These are phyloP conservation scores for Cornus kousa DNA, from an alignment of 148 eudicot genomes.

Conservation along the genomic window DNA sequence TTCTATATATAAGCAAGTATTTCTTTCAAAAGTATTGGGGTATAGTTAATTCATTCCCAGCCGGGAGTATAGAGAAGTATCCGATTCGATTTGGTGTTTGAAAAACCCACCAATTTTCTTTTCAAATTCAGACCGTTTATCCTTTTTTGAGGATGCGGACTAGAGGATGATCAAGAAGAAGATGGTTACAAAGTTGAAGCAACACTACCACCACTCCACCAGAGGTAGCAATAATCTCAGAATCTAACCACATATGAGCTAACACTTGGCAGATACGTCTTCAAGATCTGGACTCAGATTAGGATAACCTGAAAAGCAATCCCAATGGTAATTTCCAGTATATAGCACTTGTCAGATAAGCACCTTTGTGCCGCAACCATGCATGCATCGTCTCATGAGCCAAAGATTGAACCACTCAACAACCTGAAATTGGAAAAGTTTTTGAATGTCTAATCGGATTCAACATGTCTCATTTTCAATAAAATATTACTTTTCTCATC, in stretches of 20 bases:
- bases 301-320: conserved; percentile 43
- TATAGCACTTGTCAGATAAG: not conserved
- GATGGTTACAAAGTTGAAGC: conserved; percentile 32
- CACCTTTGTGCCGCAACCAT: conserved; percentile 93
- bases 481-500: too few relatives aligned
- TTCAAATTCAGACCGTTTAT: conserved; percentile 79
- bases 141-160: conserved; percentile 76
- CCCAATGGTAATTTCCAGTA: not conserved
- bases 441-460: not conserved
- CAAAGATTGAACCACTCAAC: conserved; percentile 89
- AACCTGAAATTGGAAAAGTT: conserved; percentile 39
- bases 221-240: conserved; percentile 66
- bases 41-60: too few relatives aligned
- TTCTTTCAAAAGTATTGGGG: too few relatives aligned
- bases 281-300: conserved; percentile 72
- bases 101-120: conserved; percentile 87
- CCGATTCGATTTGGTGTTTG: conserved; percentile 87
- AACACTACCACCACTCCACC: conserved; percentile 32
- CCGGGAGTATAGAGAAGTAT: conserved; percentile 37
- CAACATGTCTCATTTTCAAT: too few relatives aligned
- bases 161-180: conserved; percentile 32
- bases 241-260: conserved; percentile 94
- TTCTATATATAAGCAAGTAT: conserved; percentile 13
- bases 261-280: conserved; percentile 96
- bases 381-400: conserved; percentile 99